phyloP scores from a whole-genome alignment of 495 filamentous ascomycete genomes.

The Cetradonia linearis region DNA sequence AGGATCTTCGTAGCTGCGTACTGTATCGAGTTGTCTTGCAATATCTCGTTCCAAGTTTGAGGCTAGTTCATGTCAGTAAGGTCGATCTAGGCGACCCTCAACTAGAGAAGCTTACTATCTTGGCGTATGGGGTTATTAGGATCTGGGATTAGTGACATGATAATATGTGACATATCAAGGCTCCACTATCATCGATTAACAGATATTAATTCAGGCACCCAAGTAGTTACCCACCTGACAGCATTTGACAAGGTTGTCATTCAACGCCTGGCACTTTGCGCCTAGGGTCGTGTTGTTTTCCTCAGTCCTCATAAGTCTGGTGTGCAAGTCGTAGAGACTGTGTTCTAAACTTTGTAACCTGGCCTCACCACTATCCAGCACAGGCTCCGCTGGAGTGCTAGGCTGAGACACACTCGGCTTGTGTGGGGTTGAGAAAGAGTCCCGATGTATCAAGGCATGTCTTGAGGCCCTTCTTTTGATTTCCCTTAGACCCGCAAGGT shows the following conservation, averaged over 20 bases:
- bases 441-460: constrained; percentile 88
- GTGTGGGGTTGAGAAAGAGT: constrained; percentile 69
- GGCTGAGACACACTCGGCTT: constrained; percentile 66
- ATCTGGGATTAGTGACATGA: constrained; percentile 61
- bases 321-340: constrained; percentile 67
- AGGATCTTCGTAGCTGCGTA: constrained; percentile 61
- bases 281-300: constrained; percentile 70
- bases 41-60: constrained; percentile 73
- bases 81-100: neutral
- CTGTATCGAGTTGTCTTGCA: constrained; percentile 67
- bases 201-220: constrained; percentile 5
- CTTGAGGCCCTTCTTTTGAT: constrained; percentile 96
- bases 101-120: constrained; percentile 38
- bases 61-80: constrained; percentile 43
- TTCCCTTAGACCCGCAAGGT: constrained; percentile 81
- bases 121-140: constrained; percentile 48
- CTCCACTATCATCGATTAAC: constrained; percentile 44
- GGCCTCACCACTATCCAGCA: constrained; percentile 65
- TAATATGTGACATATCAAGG: constrained; percentile 63
- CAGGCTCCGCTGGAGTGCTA: constrained; percentile 73
- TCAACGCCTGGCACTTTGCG: constrained; percentile 68
- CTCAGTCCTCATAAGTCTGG: constrained; percentile 67
- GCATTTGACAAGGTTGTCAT: constrained; percentile 69
- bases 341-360: constrained; percentile 71
- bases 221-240: constrained; percentile 51